These are phyloP conservation scores for Candida patagonica DNA, from an alignment of 805 yeast species.

Conservation along the genomic window DNA sequence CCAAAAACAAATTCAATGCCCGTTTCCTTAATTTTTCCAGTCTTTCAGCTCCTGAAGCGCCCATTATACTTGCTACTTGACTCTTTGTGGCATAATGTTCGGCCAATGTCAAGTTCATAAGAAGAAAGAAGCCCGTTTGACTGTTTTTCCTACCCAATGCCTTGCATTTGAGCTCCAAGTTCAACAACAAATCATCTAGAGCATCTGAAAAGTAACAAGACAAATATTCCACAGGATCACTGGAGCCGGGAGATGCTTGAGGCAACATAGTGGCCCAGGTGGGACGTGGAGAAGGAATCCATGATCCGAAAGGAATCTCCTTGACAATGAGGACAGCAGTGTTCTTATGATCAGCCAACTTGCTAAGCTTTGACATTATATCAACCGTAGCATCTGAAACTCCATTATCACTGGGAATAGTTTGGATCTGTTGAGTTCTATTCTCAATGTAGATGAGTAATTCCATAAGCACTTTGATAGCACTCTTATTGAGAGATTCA, in stretches of 20 bases:
- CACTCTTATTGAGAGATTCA: constrained; percentile 17
- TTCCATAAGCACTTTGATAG: constrained; percentile 40
- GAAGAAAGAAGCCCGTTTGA: constrained; percentile 56
- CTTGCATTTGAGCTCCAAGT: constrained; percentile 53
- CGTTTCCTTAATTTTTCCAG: constrained; percentile 62
- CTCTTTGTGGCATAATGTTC: constrained; percentile 57
- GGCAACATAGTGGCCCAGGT: constrained; percentile 43
- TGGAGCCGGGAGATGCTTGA: constrained; percentile 36
- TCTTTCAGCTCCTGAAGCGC: constrained; percentile 51
- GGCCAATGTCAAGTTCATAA: constrained; percentile 63
- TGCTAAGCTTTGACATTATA: constrained; percentile 55
- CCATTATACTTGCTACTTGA: constrained; percentile 36
- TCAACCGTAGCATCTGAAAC: constrained; percentile 68
- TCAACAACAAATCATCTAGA: constrained; percentile 61
- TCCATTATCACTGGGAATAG: constrained; percentile 57
- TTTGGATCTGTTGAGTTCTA: constrained; percentile 36
- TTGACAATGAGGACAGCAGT: constrained; percentile 45
- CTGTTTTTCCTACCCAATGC: constrained; percentile 24
- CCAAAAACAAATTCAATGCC: constrained; percentile 60
- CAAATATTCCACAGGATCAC: constrained; percentile 42
- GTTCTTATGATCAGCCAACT: constrained; percentile 50
- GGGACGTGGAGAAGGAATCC: constrained; percentile 59
- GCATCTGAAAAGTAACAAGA: constrained; percentile 68
- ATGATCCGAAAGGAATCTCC: constrained; percentile 46
- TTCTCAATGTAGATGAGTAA: constrained; percentile 47